phyloP scores from a whole-genome alignment of 768 basidiomycete species.

The Tricholoma matsutake region DNA sequence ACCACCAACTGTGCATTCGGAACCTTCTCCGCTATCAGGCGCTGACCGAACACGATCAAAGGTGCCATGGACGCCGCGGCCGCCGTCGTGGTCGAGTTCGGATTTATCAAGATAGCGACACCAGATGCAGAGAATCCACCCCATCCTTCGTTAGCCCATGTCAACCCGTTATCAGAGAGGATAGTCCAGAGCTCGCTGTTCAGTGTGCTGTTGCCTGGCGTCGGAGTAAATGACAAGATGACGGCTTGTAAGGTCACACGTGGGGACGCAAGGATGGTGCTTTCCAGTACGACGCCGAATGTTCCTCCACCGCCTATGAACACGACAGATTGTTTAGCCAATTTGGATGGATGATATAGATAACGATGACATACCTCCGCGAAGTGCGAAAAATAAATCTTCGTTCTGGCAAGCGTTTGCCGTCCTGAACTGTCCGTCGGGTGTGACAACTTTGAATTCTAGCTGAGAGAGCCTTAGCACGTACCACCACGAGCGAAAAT shows the following conservation, averaged over 20 bases:
- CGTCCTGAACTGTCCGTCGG: constrained; percentile 43
- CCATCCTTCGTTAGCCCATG: constrained; percentile 47
- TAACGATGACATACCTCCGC: constrained; percentile 31
- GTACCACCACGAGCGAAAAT: neutral
- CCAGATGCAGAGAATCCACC: constrained; percentile 40
- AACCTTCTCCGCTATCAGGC: constrained; percentile 21
- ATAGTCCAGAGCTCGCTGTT: constrained; percentile 34
- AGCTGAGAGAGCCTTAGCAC: constrained; percentile 26
- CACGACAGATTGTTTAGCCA: neutral
- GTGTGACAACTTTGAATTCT: constrained; percentile 51
- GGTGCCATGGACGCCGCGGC: constrained; percentile 40
- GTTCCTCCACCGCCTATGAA: constrained; percentile 42
- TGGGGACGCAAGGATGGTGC: constrained; percentile 37
- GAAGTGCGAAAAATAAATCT: constrained; percentile 54
- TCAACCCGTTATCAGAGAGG: constrained; percentile 35
- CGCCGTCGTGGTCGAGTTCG: constrained; percentile 32
- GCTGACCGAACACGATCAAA: constrained; percentile 34
- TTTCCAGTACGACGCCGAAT: constrained; percentile 41
- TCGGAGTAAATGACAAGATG: constrained; percentile 30
- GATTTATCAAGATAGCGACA: constrained; percentile 43
- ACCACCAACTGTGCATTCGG: constrained; percentile 26
- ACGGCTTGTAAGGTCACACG: constrained; percentile 34
- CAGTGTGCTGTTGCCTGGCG: constrained; percentile 11
- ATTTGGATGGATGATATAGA: neutral
- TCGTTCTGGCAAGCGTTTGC: constrained; percentile 48